Base-by-base conservation (phyloP, 176 grass and related monocot species). In the Canna indica region DNA sequence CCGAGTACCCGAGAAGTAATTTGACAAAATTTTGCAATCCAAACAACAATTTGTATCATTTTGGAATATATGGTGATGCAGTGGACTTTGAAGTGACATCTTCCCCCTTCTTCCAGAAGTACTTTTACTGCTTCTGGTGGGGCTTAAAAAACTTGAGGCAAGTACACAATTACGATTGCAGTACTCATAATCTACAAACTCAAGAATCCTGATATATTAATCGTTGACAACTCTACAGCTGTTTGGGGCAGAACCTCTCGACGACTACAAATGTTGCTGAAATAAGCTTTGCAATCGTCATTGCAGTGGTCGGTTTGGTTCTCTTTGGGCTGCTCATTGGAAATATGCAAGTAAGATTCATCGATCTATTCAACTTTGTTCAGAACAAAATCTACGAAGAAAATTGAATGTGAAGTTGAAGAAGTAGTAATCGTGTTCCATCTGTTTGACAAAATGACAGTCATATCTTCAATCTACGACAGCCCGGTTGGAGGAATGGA, bases 41-140 rank as follows among this genome's bases (percentile, higher is more conserved):
- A 0, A 67, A 30, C 71, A 90, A 79, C 50, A 72, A 73, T 8
- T 87, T 88, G 76, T 99, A 93, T 79, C 78, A 69, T 68, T 99
- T 93, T 33, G 94, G 94, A 26, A 99, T 99, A 26, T 99, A 85
- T 69, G 69, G 14, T 1, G 94, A 93, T 66, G 94, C 94, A 22
- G 68, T 92, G 48, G n/a, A 82, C 26, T 73, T 48, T 63, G 82
- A 78, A 31, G 67, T 97, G 12, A 85, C 89, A 5, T 92, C 89
- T 0, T 85, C 89, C 7, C 77, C 89, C 5, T 97, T 97, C 81
- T 45, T 88, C n/a, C 84, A 80, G 59, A 97, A 97, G 75, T 97
- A 85, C 77, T 90, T 92, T 77, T 97, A 92, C 75, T 92, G 89
- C 82, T 93, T 97, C 73, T 97, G 94, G 94, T 97, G 94, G 94